Evolutionary conservation across 352 stramenopile species (phyloP).

Genomic region (Phytopythium cucurbitacearum): DNA sequence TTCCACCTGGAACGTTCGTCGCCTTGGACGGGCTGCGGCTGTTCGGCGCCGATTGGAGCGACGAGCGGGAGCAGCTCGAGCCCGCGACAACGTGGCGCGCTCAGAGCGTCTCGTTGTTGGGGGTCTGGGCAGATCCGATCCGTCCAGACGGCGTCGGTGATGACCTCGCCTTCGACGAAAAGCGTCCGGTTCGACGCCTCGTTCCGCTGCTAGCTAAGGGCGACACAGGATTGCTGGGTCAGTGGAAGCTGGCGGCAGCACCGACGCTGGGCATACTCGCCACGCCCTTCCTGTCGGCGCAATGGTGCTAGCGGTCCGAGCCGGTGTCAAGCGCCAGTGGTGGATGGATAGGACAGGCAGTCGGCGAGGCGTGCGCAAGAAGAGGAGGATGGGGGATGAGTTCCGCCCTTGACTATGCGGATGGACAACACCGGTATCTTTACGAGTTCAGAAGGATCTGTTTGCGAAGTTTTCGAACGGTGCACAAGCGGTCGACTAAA

Average conservation of each 20-base stretch:
- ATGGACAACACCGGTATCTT: no score
- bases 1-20: not conserved
- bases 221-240: not conserved
- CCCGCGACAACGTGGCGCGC: not conserved
- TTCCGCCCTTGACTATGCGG: no score
- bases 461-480: no score
- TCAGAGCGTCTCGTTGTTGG: not conserved
- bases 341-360: no score
- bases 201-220: not conserved
- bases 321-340: no score
- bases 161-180: no score
- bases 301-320: not conserved
- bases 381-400: no score
- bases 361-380: no score
- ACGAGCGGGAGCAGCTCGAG: not conserved
- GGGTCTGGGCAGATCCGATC: no score
- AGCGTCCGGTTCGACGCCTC: not conserved
- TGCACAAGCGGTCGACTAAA: constrained; percentile 20
- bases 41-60: not conserved
- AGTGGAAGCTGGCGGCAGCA: not conserved
- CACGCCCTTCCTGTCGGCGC: not conserved
- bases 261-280: not conserved
- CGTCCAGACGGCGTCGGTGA: no score
- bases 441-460: no score
- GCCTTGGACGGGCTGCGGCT: constrained; percentile 1